Percentiles rank a stretch among this genome's conserved stretches.
phyloP scores from a whole-genome alignment of 371 early-diverging fungal species.

The Dichotomocladium elegans region DNA sequence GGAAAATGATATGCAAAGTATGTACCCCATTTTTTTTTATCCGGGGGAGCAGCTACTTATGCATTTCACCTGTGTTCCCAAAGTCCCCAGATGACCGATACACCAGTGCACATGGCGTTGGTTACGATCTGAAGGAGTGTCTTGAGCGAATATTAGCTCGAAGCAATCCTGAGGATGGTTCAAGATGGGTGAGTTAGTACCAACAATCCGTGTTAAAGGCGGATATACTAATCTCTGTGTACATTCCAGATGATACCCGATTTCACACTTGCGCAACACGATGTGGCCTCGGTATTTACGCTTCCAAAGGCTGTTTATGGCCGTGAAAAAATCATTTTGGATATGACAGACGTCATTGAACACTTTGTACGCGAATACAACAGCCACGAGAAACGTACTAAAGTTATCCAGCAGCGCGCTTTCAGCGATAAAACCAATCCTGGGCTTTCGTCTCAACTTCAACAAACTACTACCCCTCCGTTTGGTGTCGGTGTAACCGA shows the following conservation, averaged over 20 bases:
- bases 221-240: too few relatives aligned
- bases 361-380: conserved; percentile 22
- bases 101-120: conserved; percentile 49
- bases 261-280: conserved; percentile 36
- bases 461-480: too few relatives aligned
- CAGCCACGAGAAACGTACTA: too few relatives aligned
- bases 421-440: too few relatives aligned
- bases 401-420: too few relatives aligned
- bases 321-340: conserved; percentile 25
- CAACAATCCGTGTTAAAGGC: too few relatives aligned
- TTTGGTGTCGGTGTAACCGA: too few relatives aligned
- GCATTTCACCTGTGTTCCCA: neutral
- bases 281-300: conserved; percentile 42
- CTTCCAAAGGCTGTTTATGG: conserved; percentile 40
- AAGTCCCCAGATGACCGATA: conserved; percentile 59
- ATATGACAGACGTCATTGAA: conserved; percentile 33
- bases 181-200: too few relatives aligned
- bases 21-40: neutral
- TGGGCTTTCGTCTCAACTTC: too few relatives aligned
- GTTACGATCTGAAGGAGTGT: conserved; percentile 54
- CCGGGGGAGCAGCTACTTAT: neutral
- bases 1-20: conserved; percentile 59
- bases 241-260: conserved; percentile 11
- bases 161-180: too few relatives aligned
- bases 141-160: conserved; percentile 6